phyloP scores from a whole-genome alignment of 73 alveolate genomes.

The Loxodes magnus region DNA sequence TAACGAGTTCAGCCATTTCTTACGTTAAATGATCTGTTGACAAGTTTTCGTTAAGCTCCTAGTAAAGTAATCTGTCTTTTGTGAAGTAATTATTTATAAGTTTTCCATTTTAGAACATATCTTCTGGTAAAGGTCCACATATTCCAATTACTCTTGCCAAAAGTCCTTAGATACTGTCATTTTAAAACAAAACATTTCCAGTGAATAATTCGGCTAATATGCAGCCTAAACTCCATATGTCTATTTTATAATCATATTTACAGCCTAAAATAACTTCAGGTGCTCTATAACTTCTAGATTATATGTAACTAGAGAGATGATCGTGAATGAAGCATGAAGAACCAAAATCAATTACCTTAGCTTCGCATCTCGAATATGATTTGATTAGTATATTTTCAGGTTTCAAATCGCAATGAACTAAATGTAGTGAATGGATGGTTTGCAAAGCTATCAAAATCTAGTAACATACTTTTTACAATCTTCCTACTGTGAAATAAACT shows the following conservation, averaged over 20 bases:
- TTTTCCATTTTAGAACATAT: conserved; percentile 95
- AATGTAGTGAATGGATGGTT: conserved; percentile 53
- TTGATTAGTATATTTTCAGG: conserved; percentile 90
- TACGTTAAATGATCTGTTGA: conserved; percentile 27
- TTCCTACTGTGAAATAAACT: conserved; percentile 68
- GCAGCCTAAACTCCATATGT: conserved; percentile 92
- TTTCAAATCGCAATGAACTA: conserved; percentile 83
- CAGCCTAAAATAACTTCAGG: conserved; percentile 93
- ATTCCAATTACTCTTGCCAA: conserved; percentile 93
- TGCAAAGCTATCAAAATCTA: conserved; percentile 62
- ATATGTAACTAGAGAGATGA: conserved; percentile 39
- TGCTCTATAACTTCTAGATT: conserved; percentile 77
- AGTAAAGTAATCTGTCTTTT: conserved; percentile 83
- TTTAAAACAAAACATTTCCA: conserved; percentile 94
- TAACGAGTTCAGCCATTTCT: conserved; percentile 36
- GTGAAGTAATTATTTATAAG: conserved; percentile 91
- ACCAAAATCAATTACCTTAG: conserved; percentile 58
- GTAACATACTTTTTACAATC: conserved; percentile 61
- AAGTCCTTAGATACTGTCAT: conserved; percentile 91
- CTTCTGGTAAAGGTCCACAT: conserved; percentile 89
- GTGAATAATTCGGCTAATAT: conserved; percentile 89
- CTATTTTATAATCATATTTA: conserved; percentile 77
- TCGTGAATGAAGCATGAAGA: conserved; percentile 24
- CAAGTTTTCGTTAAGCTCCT: conserved; percentile 63
- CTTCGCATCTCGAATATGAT: conserved; percentile 45